Evolutionary conservation across 2,329 filamentous ascomycete genomes (phyloP).

Genomic region (Mycosphaerella arachidis): DNA sequence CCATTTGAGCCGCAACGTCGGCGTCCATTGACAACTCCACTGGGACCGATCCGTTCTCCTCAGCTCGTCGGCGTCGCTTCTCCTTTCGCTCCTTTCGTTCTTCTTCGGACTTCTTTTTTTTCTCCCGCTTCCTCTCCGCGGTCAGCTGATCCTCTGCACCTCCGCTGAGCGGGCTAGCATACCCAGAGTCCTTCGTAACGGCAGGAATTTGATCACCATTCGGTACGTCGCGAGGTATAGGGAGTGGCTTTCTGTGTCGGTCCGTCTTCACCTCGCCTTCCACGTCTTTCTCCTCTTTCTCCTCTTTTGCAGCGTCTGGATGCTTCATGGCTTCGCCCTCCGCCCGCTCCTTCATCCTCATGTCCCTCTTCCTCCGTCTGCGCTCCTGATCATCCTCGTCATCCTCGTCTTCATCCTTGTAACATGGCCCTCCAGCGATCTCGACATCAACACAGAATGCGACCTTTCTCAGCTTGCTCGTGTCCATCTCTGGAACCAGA

Average conservation of each 20-base stretch:
- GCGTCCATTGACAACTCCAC: constrained; percentile 73
- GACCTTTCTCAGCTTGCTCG: constrained; percentile 76
- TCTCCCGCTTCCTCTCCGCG: constrained; percentile 73
- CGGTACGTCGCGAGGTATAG: constrained; percentile 10
- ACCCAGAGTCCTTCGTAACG: background rate
- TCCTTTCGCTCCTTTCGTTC: constrained; percentile 90
- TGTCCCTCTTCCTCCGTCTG: constrained; percentile 59
- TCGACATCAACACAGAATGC: constrained; percentile 97
- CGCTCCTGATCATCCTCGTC: constrained; percentile 43
- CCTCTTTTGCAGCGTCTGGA: constrained; percentile 51
- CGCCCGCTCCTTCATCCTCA: constrained; percentile 58
- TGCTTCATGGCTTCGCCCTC: constrained; percentile 72
- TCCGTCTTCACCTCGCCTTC: constrained; percentile 33
- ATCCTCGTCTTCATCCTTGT: constrained; percentile 56
- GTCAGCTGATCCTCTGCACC: constrained; percentile 24
- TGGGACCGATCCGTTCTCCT: constrained; percentile 81
- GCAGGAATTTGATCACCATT: constrained; percentile 4
- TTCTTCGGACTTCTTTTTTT: constrained; percentile 91
- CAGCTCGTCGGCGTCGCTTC: constrained; percentile 75
- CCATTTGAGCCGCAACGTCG: constrained; percentile 44
- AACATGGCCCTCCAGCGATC: constrained; percentile 81
- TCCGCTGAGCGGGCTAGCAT: constrained; percentile 18
- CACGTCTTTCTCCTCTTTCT: constrained; percentile 58
- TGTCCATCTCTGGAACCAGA: constrained; percentile 70
- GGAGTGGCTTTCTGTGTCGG: constrained; percentile 30